Evolutionary conservation across 2,329 filamentous ascomycete species (phyloP).

Genomic region (Aspergillus pseudotamarii): DNA sequence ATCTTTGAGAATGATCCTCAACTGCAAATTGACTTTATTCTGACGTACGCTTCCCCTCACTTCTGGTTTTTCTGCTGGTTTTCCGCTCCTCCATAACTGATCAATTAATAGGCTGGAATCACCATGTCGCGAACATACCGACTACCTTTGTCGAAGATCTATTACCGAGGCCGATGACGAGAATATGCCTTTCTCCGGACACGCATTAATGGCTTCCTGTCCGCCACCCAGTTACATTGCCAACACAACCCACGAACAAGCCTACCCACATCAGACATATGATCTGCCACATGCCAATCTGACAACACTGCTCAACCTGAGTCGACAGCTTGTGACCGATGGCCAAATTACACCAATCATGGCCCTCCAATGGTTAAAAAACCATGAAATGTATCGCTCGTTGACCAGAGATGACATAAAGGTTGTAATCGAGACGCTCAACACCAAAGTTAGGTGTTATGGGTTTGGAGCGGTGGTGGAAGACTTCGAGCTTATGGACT

Average conservation of each 20-base stretch:
- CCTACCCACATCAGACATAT: slow-evolving; percentile 73
- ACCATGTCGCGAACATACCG: slow-evolving; percentile 56
- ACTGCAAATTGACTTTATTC: slow-evolving; percentile 51
- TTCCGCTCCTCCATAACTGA: background rate
- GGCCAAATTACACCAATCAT: slow-evolving; percentile 88
- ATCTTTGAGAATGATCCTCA: slow-evolving; percentile 51
- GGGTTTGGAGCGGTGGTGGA: slow-evolving; percentile 75
- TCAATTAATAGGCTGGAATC: slow-evolving; percentile 57
- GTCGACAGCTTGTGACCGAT: slow-evolving; percentile 77
- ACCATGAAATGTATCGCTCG: slow-evolving; percentile 68
- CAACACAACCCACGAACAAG: slow-evolving; percentile 54
- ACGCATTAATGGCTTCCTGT: slow-evolving; percentile 91
- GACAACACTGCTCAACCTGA: slow-evolving; percentile 79
- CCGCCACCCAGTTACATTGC: slow-evolving; percentile 70
- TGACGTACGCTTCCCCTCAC: slow-evolving; percentile 41
- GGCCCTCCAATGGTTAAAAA: slow-evolving; percentile 83
- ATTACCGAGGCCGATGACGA: slow-evolving; percentile 60
- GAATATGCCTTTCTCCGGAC: slow-evolving; percentile 70
- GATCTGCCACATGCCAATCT: slow-evolving; percentile 77
- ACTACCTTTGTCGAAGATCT: slow-evolving; percentile 85
- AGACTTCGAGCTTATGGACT: slow-evolving; percentile 70
- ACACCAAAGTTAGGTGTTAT: slow-evolving; percentile 85
- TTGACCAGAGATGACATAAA: slow-evolving; percentile 70
- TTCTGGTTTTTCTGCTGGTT: background rate
- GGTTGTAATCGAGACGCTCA: slow-evolving; percentile 71